phyloP scores from a whole-genome alignment of 805 yeast species.

The Ogataea allantospora region DNA sequence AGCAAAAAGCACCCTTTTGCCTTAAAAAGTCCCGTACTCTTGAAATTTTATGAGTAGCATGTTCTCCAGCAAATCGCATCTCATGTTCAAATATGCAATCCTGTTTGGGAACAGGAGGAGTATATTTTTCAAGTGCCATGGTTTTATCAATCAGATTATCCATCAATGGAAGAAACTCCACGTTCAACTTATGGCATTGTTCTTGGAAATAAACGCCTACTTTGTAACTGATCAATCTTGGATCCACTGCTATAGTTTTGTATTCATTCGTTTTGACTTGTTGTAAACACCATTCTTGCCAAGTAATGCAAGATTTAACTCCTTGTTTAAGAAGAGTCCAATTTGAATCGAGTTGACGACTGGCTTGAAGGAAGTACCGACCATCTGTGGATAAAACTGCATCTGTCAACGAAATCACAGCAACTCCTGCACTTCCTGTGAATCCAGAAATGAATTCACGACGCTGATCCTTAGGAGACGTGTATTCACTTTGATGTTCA shows the following conservation, averaged over 20 bases:
- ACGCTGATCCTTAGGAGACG: conserved; percentile 76
- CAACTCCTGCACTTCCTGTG: conserved; percentile 92
- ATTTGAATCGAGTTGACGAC: conserved; percentile 69
- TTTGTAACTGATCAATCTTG: conserved; percentile 60
- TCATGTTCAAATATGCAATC: conserved; percentile 36
- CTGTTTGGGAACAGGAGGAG: conserved; percentile 21
- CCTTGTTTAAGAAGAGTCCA: conserved; percentile 87
- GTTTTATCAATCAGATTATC: conserved; percentile 71
- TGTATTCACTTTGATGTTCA: conserved; percentile 91
- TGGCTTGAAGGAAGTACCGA: conserved; percentile 89
- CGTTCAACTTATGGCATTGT: conserved; percentile 34
- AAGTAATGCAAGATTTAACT: conserved; percentile 60
- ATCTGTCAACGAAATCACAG: conserved; percentile 65
- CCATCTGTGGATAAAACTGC: conserved; percentile 93
- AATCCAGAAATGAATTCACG: conserved; percentile 83
- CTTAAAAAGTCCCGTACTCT: conserved; percentile 30
- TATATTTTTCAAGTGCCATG: conserved; percentile 48
- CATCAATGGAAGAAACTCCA: conserved; percentile 50
- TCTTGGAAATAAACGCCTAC: conserved; percentile 42
- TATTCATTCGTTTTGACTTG: conserved; percentile 47
- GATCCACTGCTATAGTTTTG: conserved; percentile 77
- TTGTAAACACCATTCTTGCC: conserved; percentile 77
- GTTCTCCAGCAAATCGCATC: conserved; percentile 42
- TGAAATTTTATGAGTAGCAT: conserved; percentile 36
- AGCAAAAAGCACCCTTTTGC: conserved; percentile 37